Base-by-base conservation (phyloP, 2,329 filamentous ascomycete species). In the Volutella citrinella region DNA sequence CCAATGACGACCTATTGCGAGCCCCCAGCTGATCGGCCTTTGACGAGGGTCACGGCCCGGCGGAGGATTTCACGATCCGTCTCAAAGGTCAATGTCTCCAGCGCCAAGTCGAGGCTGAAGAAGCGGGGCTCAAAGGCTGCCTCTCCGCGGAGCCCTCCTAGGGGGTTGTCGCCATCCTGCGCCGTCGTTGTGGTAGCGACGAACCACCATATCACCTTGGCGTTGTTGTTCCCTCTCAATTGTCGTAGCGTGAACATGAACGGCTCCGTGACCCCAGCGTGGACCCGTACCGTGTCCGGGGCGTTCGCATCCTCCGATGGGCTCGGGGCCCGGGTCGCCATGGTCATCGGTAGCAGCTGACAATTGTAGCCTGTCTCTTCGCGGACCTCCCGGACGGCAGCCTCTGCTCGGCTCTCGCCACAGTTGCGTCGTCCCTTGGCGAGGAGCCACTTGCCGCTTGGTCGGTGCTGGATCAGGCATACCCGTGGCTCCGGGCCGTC, bases 401-500 rank as follows among this genome's bases (percentile, higher is more conserved):
- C 36, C 5, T 30, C 36, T 10, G 30, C 26, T 11, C 40, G 35
- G 9, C 36, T 19, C 21, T 46, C 40, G 19, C 26, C 31, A 24
- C 32, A 32, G 27, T 43, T 42, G 7, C 36, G 36, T 10, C 46
- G 45, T 19, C 40, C 38, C 19, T 51, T 49, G 29, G 46, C 35
- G 5, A 48, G 34, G 10, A 44, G 36, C 34, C 43, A 48, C 28
- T 41, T 28, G 16, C 27, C 23, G 7, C 10, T 24, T 7, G 29
- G 9, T 7, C 27, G 14, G 18, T 23, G 29, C 18, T 35, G 40
- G 21, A 44, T 26, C 6, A 49, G 28, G n/a, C 44, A 46, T 19
- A 44, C 42, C 17, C 30, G 21, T 7, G 21, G 23, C 13, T 30
- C 10, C 6, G 11, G 8, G 4, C 33, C 15, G 1, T 37, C 30